Conservation (phyloP, 169 alveolate species). For the Amoebophrya sp. region DNA sequence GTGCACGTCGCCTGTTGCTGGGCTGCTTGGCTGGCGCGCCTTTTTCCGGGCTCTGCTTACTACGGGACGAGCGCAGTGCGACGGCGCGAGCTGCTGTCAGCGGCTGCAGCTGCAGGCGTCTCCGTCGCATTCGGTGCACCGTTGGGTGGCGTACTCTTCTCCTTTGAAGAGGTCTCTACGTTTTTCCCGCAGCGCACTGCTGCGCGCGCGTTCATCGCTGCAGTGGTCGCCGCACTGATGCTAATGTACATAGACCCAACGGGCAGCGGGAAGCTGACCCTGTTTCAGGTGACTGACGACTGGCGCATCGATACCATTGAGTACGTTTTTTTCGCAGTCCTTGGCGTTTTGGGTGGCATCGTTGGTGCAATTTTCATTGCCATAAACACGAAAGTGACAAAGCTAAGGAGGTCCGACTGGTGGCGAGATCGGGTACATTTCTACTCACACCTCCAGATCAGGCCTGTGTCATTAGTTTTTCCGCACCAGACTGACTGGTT, state of each 20-base stretch:
- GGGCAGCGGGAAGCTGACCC: background rate
- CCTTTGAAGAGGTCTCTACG: constrained; percentile 54
- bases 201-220: constrained; percentile 49
- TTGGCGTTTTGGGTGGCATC: constrained; percentile 34
- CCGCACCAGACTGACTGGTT: no score
- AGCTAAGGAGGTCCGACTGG: background rate
- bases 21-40: background rate
- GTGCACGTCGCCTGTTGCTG: background rate
- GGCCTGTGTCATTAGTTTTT: no score
- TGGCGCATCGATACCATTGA: background rate
- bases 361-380: constrained; percentile 16
- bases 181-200: constrained; percentile 45
- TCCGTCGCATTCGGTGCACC: constrained; percentile 63
- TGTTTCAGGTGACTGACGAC: background rate
- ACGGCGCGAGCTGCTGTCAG: constrained; percentile 48
- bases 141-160: constrained; percentile 60
- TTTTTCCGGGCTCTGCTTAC: background rate
- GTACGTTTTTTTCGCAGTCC: constrained; percentile 2
- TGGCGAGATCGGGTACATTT: no score
- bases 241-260: constrained; percentile 28
- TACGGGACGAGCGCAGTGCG: constrained; percentile 31
- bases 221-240: constrained; percentile 35
- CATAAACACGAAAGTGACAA: background rate
- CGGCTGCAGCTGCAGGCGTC: constrained; percentile 61
- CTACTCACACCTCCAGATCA: no score